Evolutionary conservation across 345 rosid species (phyloP), one percentile per base, ranked within the genome.

Genomic region (Angophora floribunda): DNA sequence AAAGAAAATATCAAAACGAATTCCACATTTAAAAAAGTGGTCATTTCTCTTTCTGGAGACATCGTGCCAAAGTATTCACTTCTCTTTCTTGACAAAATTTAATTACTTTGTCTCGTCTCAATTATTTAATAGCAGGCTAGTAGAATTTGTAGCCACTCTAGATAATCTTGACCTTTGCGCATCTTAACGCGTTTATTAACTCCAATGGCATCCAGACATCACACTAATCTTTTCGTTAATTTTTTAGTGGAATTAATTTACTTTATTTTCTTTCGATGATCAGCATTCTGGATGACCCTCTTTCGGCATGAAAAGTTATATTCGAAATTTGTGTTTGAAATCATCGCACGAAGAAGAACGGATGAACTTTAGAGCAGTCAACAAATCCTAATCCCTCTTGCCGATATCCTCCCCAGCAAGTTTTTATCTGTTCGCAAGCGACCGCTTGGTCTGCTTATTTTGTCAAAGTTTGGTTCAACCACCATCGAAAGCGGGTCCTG

Each of bases 391-490:
- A 10, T 19, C 6, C 45, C 80, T 9, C 79, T 67, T 15, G 44
- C 6, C 47, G 19, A 1, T 22, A 13, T 41, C 78, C 87, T 30
- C 32, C 51, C 7, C 16, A 10, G 3, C 13, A 75, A 61, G 45
- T 75, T 19, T 36, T 9, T 41, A 9, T 21, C 22, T 41, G 36
- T 75, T 16, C 82, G 19, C 49, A 75, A 75, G 49, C 87, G 24
- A 8, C 51, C 82, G 24, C 75, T 86, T 28, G 55, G 19, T 32
- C 41, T 86, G 82, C 88, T 75, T 79, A n/a, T 16, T 86, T 92
- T 94, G 93, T 94, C 97, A 96, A 95, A 90, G 91, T 93, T 26
- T 96, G 92, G 99, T 88, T 96, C 94, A 96, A 92, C 99, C 87
- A 95, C 93, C 93, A 85, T 75, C 57, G 79, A 49, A 89, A 90